Evolutionary conservation across 2,329 filamentous ascomycete genomes (phyloP), one percentile per base, ranked within the genome.

Genomic region (Fusarium gaditjirri): DNA sequence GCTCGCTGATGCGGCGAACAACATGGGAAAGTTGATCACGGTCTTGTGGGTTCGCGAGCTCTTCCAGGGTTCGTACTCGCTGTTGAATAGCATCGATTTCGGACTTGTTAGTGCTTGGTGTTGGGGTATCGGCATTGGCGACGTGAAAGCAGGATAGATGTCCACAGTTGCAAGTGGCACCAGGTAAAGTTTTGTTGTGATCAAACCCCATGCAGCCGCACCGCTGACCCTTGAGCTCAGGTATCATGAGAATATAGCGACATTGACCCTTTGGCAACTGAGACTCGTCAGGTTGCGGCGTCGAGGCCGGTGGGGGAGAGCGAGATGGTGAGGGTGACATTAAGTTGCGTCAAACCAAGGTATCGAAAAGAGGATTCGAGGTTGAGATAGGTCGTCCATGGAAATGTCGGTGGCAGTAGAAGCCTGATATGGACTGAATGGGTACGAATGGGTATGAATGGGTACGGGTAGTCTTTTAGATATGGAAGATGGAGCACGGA

Each of bases 131-230:
- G 33, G 84, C 80, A n/a, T 83, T 83, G 70, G 83, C 82, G 64
- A 86, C 81, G 75, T 90, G 88, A 75, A 87, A 90, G 78, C 88
- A 90, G 38, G 88, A 86, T 58, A 89, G 84, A 75, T 90, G 88
- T 10, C 88, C 88, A 72, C 88, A 90, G 55, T 88, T 84, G 73
- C 88, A 90, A 25, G 81, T 84, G 58, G 87, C 86, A 41, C 87
- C 85, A 2, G 88, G 88, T 16, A 87, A 80, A n/a, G 81, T 77
- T 55, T 81, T 83, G 77, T 89, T 89, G 63, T 87, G 83, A 8
- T 85, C 85, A 78, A 90, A 90, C 66, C 85, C 83, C 68, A 88
- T 86, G 73, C 88, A 90, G 47, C 85, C 88, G 77, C 88, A 90
- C 46, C 88, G 86, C 64, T 88, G 84, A 56, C 88, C 88, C 72